These are phyloP conservation scores for Pholiota microspora DNA, from an alignment of 768 basidiomycete species.

Conservation along the genomic window DNA sequence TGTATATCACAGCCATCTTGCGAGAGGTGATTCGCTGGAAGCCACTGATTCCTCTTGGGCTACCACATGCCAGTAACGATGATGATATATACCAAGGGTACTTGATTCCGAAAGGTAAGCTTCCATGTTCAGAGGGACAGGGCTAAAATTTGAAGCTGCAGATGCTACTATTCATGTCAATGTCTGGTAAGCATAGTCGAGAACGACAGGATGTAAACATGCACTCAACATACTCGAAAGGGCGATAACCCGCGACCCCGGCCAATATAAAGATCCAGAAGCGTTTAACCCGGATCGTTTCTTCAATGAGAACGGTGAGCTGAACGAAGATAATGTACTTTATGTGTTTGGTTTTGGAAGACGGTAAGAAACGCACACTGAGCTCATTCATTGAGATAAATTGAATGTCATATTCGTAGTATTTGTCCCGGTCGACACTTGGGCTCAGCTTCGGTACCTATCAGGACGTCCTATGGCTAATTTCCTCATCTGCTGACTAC, in stretches of 20 bases:
- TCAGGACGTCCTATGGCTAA: background rate
- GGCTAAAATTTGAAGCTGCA: background rate
- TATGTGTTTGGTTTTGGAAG: slow-evolving; percentile 20
- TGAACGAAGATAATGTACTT: slow-evolving; percentile 10
- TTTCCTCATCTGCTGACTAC: background rate
- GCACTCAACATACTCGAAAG: background rate
- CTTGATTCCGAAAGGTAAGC: slow-evolving; percentile 23
- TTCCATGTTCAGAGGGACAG: background rate
- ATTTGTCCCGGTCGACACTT: background rate
- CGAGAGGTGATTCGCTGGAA: slow-evolving; percentile 20
- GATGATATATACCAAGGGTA: slow-evolving; percentile 29
- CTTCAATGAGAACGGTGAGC: slow-evolving; percentile 8
- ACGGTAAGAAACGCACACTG: slow-evolving; percentile 10
- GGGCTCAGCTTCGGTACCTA: background rate
- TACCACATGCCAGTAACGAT: slow-evolving; percentile 22
- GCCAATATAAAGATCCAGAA: slow-evolving; percentile 20
- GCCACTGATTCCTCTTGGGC: slow-evolving; percentile 17
- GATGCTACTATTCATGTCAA: slow-evolving; percentile 16
- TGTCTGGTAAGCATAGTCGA: slow-evolving; percentile 16
- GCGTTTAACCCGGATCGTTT: slow-evolving; percentile 30
- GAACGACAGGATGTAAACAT: background rate
- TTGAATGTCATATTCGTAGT: background rate
- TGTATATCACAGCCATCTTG: slow-evolving; percentile 24
- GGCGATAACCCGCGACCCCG: slow-evolving; percentile 26
- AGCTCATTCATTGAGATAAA: background rate